Evolutionary conservation across 1,284 basidiomycete genomes (phyloP), one percentile per base, ranked within the genome.

Genomic region (Lentinus polychrous): DNA sequence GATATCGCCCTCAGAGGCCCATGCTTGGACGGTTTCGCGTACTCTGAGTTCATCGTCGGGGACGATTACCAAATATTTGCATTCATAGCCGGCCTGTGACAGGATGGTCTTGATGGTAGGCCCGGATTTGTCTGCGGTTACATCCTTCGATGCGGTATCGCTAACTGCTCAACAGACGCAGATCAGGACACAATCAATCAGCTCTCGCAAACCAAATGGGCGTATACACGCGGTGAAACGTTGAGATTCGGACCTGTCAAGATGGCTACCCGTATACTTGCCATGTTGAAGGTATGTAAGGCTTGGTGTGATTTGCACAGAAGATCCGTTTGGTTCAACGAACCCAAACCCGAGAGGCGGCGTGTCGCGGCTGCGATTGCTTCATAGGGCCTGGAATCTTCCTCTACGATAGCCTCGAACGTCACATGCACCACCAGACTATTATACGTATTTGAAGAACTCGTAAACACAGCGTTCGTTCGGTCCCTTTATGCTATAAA

Each of bases 1-100:
- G n/a, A 81, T 63, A 14, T 69, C 59, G 3, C 66, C 69, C 1
- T 67, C 59, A 2, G 65, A 60, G 35, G 65, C 69, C 74, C 79
- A 82, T 8, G 59, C 57, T 44, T 63, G 65, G 10, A 90, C 69
- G 6, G 63, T 62, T 7, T 62, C 57, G 23, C 69, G 71, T 42
- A 91, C 86, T 35, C 60, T 60, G 0, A 58, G 53, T 41, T 74
- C 65, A 42, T 88, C 81, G 58, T 92, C 89, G 34, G 86, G 74
- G 0, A 89, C 82, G 55, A 75, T 68, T 23, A 53, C 52, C 15
- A 52, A 50, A 41, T 59, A 49, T 15, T 45, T 55, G 52, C 74
- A 71, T 32, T 67, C 60, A 52, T 70, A 77, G 3, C 72, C 71
- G 31, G 61, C 63, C 14, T 59, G 53, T 11, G 58, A 57, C 27